Percentiles rank a stretch among this genome's conserved stretches.
These are phyloP conservation scores for Apophysomyces sp. DNA, from an alignment of 371 early-diverging fungal genomes.

Conservation along the genomic window DNA sequence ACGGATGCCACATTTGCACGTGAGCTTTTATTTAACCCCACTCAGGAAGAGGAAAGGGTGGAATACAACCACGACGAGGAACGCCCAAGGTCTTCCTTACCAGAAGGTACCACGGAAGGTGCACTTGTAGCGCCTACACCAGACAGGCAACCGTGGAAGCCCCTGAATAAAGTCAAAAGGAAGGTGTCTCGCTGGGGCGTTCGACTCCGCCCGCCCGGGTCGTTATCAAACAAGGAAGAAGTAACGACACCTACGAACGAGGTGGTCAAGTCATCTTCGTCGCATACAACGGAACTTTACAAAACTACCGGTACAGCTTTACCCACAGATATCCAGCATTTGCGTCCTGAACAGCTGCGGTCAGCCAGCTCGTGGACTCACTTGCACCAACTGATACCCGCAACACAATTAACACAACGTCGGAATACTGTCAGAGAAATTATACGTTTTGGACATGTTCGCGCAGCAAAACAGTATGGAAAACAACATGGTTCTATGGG, in stretches of 20 bases:
- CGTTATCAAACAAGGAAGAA: not conserved
- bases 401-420: not conserved
- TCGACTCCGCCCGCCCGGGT: not conserved
- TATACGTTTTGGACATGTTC: slow-evolving; percentile 9
- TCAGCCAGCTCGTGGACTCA: not conserved
- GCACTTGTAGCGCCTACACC: too few relatives aligned
- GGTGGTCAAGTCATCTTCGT: not conserved
- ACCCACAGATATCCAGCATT: not conserved
- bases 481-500: slow-evolving; percentile 22
- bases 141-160: not conserved
- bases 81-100: not conserved
- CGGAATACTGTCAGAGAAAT: not conserved
- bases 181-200: not conserved
- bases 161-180: not conserved
- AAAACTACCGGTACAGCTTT: not conserved
- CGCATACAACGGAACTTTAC: not conserved
- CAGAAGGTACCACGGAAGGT: not conserved
- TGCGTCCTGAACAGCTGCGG: not conserved
- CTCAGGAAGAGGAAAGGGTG: not conserved
- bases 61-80: not conserved
- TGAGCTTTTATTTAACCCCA: not conserved
- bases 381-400: not conserved
- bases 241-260: not conserved
- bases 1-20: not conserved
- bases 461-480: slow-evolving; percentile 25